A percentile compares a stretch with the other conserved stretches of the same genome.
phyloP scores from a whole-genome alignment of 129 eudicot genomes.

The Chrysanthemum seticuspe region DNA sequence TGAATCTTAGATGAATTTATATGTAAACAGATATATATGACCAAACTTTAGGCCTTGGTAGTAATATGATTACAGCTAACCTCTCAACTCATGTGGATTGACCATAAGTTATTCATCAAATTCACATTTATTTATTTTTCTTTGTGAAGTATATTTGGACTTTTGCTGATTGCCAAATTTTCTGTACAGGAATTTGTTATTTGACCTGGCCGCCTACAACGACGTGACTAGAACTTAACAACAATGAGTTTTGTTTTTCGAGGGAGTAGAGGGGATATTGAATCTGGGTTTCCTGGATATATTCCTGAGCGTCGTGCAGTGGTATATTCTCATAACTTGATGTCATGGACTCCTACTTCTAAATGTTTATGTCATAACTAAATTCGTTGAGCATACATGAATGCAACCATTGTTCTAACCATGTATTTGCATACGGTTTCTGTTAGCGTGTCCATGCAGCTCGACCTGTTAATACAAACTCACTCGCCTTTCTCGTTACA shows the following conservation, averaged over 20 bases:
- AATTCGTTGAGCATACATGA: not conserved
- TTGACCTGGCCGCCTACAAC: not conserved
- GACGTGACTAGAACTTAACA: constrained; percentile 14
- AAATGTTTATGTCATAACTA: not conserved
- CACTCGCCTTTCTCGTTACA: constrained; percentile 94
- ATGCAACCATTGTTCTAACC: constrained; percentile 20
- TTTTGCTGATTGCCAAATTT: not conserved
- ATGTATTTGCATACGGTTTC: constrained; percentile 6
- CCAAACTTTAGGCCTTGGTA: too few species aligned
- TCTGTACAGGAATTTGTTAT: not conserved
- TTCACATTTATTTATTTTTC: too few species aligned
- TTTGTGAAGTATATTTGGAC: too few species aligned
- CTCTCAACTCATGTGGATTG: too few species aligned
- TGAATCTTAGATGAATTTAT: too few species aligned
- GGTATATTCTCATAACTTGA: constrained; percentile 42
- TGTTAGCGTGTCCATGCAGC: constrained; percentile 82
- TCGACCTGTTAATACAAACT: constrained; percentile 83
- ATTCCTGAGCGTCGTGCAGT: constrained; percentile 80
- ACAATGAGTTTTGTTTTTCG: constrained; percentile 92
- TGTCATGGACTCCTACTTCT: not conserved
- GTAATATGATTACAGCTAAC: too few species aligned
- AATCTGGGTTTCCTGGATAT: constrained; percentile 76
- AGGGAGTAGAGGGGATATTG: constrained; percentile 80
- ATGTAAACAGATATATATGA: too few species aligned
- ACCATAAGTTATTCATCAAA: too few species aligned